Evolutionary conservation across 1,139 yeast species (phyloP).

Genomic region (Zygosaccharomyces pseudobailii): DNA sequence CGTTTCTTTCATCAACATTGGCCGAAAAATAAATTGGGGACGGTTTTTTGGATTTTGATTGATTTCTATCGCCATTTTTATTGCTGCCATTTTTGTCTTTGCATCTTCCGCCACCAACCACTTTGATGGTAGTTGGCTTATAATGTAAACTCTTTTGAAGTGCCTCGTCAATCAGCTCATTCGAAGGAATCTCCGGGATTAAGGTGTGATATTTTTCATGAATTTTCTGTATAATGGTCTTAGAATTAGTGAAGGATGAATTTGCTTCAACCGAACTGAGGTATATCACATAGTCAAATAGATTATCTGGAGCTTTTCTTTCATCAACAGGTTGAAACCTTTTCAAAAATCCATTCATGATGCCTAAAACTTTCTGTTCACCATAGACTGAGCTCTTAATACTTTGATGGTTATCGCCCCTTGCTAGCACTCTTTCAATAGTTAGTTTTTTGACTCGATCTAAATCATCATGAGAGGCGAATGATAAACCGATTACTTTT

Average conservation of each 20-base stretch:
- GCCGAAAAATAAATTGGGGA: conserved; percentile 42
- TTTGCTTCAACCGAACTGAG: conserved; percentile 42
- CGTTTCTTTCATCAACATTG: conserved; percentile 21
- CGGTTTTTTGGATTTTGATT: conserved; percentile 11
- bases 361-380: conserved; percentile 45
- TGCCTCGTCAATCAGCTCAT: conserved; percentile 39
- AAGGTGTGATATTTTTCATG: conserved; percentile 45
- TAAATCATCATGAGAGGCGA: conserved; percentile 42
- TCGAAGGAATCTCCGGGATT: conserved; percentile 42
- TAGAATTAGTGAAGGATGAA: conserved; percentile 53
- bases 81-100: conserved; percentile 13
- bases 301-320: conserved; percentile 52
- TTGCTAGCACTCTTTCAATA: conserved; percentile 48
- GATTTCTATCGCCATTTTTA: conserved; percentile 11
- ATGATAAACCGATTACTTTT: conserved; percentile 65
- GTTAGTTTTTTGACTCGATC: conserved; percentile 43
- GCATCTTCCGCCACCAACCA: conserved; percentile 27
- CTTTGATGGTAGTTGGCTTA: conserved; percentile 48
- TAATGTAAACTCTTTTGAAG: conserved; percentile 48
- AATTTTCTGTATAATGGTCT: conserved; percentile 41
- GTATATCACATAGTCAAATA: conserved; percentile 61
- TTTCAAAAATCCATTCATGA: conserved; percentile 69
- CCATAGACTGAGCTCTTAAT: conserved; percentile 54
- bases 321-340: conserved; percentile 60
- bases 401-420: conserved; percentile 92